Base-by-base conservation (phyloP, 306 rosid species). In the Datisca glomerata region DNA sequence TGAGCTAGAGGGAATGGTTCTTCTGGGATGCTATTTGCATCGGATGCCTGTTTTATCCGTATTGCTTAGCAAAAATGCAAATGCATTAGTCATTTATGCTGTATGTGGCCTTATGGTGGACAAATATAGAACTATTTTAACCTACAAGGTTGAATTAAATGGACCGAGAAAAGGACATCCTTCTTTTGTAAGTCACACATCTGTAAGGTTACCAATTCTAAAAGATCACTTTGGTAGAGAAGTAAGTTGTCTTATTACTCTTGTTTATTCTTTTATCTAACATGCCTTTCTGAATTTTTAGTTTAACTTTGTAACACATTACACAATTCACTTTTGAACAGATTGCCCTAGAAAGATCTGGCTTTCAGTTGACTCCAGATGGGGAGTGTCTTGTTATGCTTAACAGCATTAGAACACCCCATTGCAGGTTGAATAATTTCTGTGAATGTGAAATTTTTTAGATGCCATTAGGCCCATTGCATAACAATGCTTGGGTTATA, bases 11-110 rank as follows among this genome's bases (percentile, higher is more conserved):
- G 55, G 78, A 43, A 43, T 55, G 56, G 51, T 74, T 52, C 60
- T 78, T 58, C 69, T 81, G 52, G 96, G 96, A 39, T 43, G 79
- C 69, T 86, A 86, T 72, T 33, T 56, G 42, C 96, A 73, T 56
- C 86, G 86, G 5, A 51, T 64, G 72, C 85, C 86, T 34, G 81
- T 86, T 45, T 66, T 81, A 28, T 75, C 81, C 15, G 23, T 71
- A 35, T 35, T 75, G 56, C 45, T 86, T 64, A 53, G 64, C 47
- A 67, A 68, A 48, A 45, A 47, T 42, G 81, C 40, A 17, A 68
- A 62, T 54, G 79, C 69, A 64, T 68, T 76, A 61, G 60, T 59
- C 51, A 33, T 86, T 59, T 86, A 69, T 64, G 79, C 73, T 57
- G 36, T 79, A 44, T 75, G 92, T 54, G 92, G 84, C 53, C 66